Base-by-base conservation (phyloP, 371 early-diverging fungal species). In the Syncephalastrum racemosum region DNA sequence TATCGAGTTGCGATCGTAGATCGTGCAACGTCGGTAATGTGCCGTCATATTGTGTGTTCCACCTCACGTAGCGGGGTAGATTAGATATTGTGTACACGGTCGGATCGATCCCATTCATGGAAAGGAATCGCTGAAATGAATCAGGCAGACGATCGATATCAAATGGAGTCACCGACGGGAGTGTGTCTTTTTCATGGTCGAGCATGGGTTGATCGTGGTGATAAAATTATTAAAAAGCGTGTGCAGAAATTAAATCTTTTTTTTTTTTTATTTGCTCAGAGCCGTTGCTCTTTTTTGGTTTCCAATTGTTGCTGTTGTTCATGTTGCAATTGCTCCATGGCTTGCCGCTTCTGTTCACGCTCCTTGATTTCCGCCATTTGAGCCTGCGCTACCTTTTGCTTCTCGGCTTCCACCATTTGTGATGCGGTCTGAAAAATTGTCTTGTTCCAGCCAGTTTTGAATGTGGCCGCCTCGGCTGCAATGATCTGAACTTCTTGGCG, bases 401-500 rank as follows among this genome's bases (percentile, higher is more conserved):
- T 80, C 41, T 84, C 82, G 24, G 77, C 75, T 63, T 84, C 84
- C 49, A 90, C 73, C 80, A 93, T 83, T 64, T 91, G 88, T 13
- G 88, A 83, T 4, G 94, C 95, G 22, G 91, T 88, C 36, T 86
- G 85, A 57, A 95, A 89, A 54, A 97, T 90, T 2, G 82, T 83
- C 51, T 89, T 84, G 22, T 92, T 90, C 97, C 95, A 95, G 2
- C 89, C 89, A 6, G 87, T 82, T 62, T 89, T 86, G 64, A 88
- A 86, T 6, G 88, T 82, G 63, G 95, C 91, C 4, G 86, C 89
- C 65, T 95, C 93, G 53, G 81, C 73, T 16, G 88, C 81, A 31
- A 93, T 86, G 39, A 88, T 92, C 67, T 89, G 84, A 50, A 94
- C 66, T 68, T 97, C 97, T 7, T 66, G 66, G 67, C 93, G 86